Evolutionary conservation across 495 filamentous ascomycete species (phyloP), one percentile per base, ranked within the genome.

Genomic region (Podospora sp.): DNA sequence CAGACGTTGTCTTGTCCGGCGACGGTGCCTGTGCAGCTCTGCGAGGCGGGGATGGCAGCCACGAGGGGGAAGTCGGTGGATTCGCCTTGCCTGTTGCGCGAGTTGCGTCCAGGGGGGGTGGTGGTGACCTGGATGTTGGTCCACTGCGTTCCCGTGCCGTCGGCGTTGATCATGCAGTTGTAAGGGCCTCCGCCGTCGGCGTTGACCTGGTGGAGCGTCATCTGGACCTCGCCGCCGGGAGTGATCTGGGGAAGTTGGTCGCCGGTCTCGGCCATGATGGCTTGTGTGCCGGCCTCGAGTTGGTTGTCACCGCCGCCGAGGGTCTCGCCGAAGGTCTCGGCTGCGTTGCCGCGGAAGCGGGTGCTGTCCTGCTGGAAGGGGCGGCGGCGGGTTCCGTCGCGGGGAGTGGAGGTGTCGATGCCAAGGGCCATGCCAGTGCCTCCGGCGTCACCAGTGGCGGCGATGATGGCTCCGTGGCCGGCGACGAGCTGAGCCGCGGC

Each of bases 321-420:
- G 1, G 78, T 81, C 71, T 82, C 78, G 61, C 80, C 77, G 61
- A 83, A 57, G 16, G 81, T 80, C n/a, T 77, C 73, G n/a, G 77
- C 80, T 6, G 75, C 67, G 52, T 70, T 68, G 24, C 79, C 80
- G 40, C 74, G 68, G 79, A 86, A 86, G 18, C 84, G 81, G 51
- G 84, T 85, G 59, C 71, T 76, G 66, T 86, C 84, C 50, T 83
- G 83, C 68, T 86, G 84, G 76, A 85, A 85, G 7, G 84, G 84
- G 9, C 68, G 69, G 29, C 84, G 81, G 3, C 75, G 67, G n/a
- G 83, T 85, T 35, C 84, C 84, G 62, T 84, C 82, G 20, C 84
- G 83, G 16, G 84, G 84, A 6, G 84, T 86, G 62, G 68, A 69
- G 55, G 78, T 75, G 69, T 85, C 78, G 67, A 86, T 76, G 62